Evolutionary conservation across 2,329 filamentous ascomycete species (phyloP), one percentile per base, ranked within the genome.

Genomic region (Arthroderma sp.): DNA sequence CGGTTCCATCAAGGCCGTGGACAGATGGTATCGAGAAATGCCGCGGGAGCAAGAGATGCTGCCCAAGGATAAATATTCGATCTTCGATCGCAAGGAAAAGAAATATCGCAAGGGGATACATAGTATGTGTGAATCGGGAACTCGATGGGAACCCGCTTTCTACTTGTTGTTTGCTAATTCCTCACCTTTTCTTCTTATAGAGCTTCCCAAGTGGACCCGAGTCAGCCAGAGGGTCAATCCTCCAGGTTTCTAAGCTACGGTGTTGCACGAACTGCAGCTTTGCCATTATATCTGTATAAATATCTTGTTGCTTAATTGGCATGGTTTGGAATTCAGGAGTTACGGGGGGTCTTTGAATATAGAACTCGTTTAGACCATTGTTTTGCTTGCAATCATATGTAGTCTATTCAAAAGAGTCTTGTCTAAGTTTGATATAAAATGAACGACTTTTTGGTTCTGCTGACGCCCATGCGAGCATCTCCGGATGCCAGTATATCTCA

Each of bases 81-180:
- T 98, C 58, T 98, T 96, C 66, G 89, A 94, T 66, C 81, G 88
- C 56, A 95, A 96, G 67, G 87, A 84, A 63, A 94, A 88, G 78
- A 81, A 78, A 57, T 98, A 96, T 65, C 75, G 91, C 62, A 98
- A 98, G 78, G 85, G 87, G 45, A 88, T 98, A 64, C 89, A 96
- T 69, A 96, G 88, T 94, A 75, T 57, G 86, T 78, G 46, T n/a
- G 22, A 28, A 22, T 22, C 15, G 15, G 15, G 15, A 22, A 2
- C 15, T 8, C 4, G 10, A 8, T 29, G 45, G 22, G 34, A 22
- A 15, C 15, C 15, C 3, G 15, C 15, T 22, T 22, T 3, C 15
- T 27, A n/a, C n/a, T 36, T 29, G 32, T 29, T n/a, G 33, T 41
- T 36, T 43, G 36, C 45, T 49, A 45, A 50, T 41, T 38, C 11